Evolutionary conservation across 495 filamentous ascomycete species (phyloP).

Genomic region (Thermothielavioides terrestris): DNA sequence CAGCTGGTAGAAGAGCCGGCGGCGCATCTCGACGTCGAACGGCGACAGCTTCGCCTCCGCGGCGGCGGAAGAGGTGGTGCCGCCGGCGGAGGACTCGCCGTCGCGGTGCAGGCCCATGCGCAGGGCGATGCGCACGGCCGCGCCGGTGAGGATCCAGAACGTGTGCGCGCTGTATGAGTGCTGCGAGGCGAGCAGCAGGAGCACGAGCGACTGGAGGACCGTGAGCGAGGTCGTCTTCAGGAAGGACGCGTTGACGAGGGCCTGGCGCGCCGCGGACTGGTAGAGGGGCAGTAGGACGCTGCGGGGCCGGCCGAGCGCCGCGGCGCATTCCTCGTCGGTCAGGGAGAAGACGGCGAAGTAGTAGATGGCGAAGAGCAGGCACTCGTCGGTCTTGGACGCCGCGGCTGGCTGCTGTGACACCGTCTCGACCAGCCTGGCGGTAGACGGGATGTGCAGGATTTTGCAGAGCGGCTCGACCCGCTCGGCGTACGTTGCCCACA

Average conservation of each 20-base stretch:
- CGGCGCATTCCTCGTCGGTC: conserved; percentile 28
- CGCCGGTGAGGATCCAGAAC: conserved; percentile 34
- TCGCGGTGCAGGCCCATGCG: conserved; percentile 43
- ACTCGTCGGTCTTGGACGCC: conserved; percentile 25
- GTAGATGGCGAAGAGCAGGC: conserved; percentile 35
- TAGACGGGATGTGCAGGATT: conserved; percentile 47
- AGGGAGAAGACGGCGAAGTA: conserved; percentile 29
- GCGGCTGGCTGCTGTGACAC: conserved; percentile 13
- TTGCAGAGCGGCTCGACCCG: conserved; percentile 52
- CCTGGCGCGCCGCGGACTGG: conserved; percentile 26
- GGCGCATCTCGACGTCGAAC: conserved; percentile 54
- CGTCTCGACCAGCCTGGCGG: conserved; percentile 26
- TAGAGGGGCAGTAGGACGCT: conserved; percentile 19
- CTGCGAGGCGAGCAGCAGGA: conserved; percentile 27
- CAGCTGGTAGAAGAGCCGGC: conserved; percentile 56
- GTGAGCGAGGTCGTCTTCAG: conserved; percentile 31
- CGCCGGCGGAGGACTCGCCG: conserved; percentile 40
- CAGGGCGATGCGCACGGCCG: conserved; percentile 36
- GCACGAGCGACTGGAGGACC: conserved; percentile 32
- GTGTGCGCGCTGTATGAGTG: conserved; percentile 26
- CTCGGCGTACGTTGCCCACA: conserved; percentile 49
- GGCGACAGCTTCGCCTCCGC: too few species aligned
- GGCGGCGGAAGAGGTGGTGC: too few species aligned
- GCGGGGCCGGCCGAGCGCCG: conserved; percentile 24
- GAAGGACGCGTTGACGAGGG: conserved; percentile 33